Conservation (phyloP, 83 land plant species). For the Isoetes engelmannii region DNA sequence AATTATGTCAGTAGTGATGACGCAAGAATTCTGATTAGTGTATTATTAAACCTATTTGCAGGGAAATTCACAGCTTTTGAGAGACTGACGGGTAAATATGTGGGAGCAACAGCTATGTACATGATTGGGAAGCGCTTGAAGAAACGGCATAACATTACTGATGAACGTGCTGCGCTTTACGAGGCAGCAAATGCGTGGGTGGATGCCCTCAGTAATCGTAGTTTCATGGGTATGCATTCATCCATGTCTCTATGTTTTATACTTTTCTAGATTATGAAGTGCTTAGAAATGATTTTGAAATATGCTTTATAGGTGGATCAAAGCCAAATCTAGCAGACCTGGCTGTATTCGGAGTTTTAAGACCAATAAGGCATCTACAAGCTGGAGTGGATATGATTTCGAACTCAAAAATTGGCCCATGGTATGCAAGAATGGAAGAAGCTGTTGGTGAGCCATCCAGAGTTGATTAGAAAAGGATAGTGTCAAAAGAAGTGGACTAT, state of each 20-base stretch:
- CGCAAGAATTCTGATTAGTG: too few species aligned
- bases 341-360: constrained; percentile 88
- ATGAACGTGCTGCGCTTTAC: constrained; percentile 81
- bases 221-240: constrained; percentile 62
- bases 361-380: constrained; percentile 66
- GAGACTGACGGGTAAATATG: constrained; percentile 72
- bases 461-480: not conserved
- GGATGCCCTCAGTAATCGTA: constrained; percentile 57
- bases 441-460: constrained; percentile 75
- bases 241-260: not conserved
- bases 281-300: not conserved
- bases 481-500: too few species aligned
- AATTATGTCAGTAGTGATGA: too few species aligned
- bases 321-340: constrained; percentile 89
- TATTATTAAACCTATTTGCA: constrained; percentile 17
- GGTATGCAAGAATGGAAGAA: constrained; percentile 81
- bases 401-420: constrained; percentile 67
- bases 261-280: not conserved
- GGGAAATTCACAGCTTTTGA: constrained; percentile 80
- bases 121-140: constrained; percentile 85
- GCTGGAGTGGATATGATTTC: constrained; percentile 84
- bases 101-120: constrained; percentile 92
- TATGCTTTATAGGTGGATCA: constrained; percentile 52
- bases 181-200: constrained; percentile 96
- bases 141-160: constrained; percentile 75